Evolutionary conservation across 257 asterid genomes (phyloP).

Genomic region (Solanum verrucosum): DNA sequence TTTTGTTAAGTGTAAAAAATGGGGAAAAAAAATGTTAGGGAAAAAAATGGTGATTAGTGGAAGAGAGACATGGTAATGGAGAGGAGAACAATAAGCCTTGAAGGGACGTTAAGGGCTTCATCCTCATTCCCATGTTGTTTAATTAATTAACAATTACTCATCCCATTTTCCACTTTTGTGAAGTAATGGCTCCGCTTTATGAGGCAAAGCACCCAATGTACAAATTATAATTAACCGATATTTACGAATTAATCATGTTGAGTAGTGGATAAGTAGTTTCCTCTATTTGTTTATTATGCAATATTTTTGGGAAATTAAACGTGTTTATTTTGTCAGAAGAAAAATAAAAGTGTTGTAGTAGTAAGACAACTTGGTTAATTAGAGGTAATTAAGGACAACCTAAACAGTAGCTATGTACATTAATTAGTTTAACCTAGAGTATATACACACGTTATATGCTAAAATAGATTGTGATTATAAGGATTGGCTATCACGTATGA

Average conservation of each 20-base stretch:
- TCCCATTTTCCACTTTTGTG: neutral
- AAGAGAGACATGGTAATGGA: neutral
- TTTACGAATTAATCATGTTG: neutral
- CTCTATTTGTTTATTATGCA: neutral
- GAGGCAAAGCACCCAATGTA: conserved; percentile 1
- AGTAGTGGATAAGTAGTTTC: neutral
- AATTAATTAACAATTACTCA: neutral
- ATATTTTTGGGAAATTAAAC: neutral
- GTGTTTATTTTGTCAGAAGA: neutral
- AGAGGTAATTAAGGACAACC: neutral
- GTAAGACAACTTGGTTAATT: neutral
- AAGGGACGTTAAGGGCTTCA: neutral
- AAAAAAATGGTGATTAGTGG: neutral
- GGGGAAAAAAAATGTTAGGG: neutral
- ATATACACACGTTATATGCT: neutral
- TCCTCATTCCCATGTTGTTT: neutral
- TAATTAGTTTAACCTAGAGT: neutral
- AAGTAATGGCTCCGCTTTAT: conserved; percentile 19
- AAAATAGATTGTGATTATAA: neutral
- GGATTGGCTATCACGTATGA: neutral
- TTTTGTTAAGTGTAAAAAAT: neutral
- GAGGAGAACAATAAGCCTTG: neutral
- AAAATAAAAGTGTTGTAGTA: neutral
- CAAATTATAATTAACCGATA: neutral
- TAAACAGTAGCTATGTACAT: neutral